Evolutionary conservation across 2,329 filamentous ascomycete species (phyloP).

Genomic region (Tolypocladium paradoxum): DNA sequence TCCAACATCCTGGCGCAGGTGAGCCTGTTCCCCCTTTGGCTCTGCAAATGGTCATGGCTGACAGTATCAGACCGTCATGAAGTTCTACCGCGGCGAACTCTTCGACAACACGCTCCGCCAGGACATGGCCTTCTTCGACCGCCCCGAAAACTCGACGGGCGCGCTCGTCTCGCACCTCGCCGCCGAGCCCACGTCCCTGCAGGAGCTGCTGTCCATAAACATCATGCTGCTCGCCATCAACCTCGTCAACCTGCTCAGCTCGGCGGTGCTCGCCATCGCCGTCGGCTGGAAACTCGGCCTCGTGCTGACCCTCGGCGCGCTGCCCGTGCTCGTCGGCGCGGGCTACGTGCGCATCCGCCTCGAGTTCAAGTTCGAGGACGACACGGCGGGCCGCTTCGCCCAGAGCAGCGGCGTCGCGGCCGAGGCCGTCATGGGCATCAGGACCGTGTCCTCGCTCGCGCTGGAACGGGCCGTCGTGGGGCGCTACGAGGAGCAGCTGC

Average conservation of each 20-base stretch:
- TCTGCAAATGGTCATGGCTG: no score
- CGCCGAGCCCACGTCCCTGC: slow-evolving; percentile 32
- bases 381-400: slow-evolving; percentile 31
- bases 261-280: slow-evolving; percentile 32
- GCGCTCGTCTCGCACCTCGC: slow-evolving; percentile 26
- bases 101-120: slow-evolving; percentile 43
- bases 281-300: slow-evolving; percentile 41
- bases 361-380: slow-evolving; percentile 33
- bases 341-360: slow-evolving; percentile 39
- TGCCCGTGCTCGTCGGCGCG: slow-evolving; percentile 32
- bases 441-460: slow-evolving; percentile 37
- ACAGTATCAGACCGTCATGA: slow-evolving; percentile 17
- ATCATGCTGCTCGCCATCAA: slow-evolving; percentile 35
- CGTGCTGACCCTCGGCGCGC: slow-evolving; percentile 31
- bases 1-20: slow-evolving; percentile 26
- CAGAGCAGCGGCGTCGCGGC: slow-evolving; percentile 36
- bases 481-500: slow-evolving; percentile 20
- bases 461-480: slow-evolving; percentile 31
- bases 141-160: slow-evolving; percentile 24
- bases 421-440: slow-evolving; percentile 37
- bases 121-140: slow-evolving; percentile 38
- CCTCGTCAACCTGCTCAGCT: slow-evolving; percentile 32
- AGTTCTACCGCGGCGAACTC: slow-evolving; percentile 25
- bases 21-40: slow-evolving; percentile 1
- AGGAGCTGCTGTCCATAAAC: slow-evolving; percentile 40